A percentile compares a stretch with the other conserved stretches of the same genome.
phyloP scores from a whole-genome alignment of 768 basidiomycete species.

The Suillus placidus region DNA sequence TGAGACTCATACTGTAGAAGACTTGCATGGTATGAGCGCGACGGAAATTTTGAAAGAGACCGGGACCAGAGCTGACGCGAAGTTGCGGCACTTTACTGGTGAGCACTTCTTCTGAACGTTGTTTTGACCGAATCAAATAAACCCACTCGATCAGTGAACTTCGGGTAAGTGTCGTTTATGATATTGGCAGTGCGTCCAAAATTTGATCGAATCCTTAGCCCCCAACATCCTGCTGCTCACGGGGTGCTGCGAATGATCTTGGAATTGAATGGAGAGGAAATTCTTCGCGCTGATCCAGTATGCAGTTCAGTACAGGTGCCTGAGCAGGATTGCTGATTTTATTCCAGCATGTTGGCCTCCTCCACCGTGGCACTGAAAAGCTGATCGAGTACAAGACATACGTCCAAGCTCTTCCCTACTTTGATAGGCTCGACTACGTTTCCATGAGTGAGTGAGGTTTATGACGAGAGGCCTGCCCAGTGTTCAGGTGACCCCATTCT shows the following conservation, averaged over 20 bases:
- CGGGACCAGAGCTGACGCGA: slow-evolving; percentile 67
- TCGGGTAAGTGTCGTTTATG: slow-evolving; percentile 56
- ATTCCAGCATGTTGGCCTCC: slow-evolving; percentile 84
- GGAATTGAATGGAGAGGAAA: slow-evolving; percentile 97
- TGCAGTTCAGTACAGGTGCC: slow-evolving; percentile 25
- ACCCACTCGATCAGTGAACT: slow-evolving; percentile 70
- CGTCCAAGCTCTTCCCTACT: slow-evolving; percentile 96
- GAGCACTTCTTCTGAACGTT: slow-evolving; percentile 25
- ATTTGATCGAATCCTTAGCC: slow-evolving; percentile 33
- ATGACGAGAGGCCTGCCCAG: background rate
- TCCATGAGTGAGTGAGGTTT: slow-evolving; percentile 83
- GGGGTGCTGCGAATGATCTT: slow-evolving; percentile 97
- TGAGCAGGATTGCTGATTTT: background rate
- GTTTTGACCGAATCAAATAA: slow-evolving; percentile 14
- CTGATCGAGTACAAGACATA: slow-evolving; percentile 99
- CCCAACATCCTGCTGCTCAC: slow-evolving; percentile 98
- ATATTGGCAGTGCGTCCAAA: background rate
- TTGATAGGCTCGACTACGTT: slow-evolving; percentile 98
- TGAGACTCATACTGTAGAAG: slow-evolving; percentile 79
- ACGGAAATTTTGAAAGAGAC: slow-evolving; percentile 81
- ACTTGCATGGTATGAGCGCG: slow-evolving; percentile 79
- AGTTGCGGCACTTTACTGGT: slow-evolving; percentile 95
- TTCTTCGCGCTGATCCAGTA: slow-evolving; percentile 83
- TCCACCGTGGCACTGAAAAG: slow-evolving; percentile 98
- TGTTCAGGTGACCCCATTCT: slow-evolving; percentile 8